A percentile compares a stretch with the other conserved stretches of the same genome.
Evolutionary conservation across 352 stramenopile genomes (phyloP).

Genomic region (Globisporangium spinosum): DNA sequence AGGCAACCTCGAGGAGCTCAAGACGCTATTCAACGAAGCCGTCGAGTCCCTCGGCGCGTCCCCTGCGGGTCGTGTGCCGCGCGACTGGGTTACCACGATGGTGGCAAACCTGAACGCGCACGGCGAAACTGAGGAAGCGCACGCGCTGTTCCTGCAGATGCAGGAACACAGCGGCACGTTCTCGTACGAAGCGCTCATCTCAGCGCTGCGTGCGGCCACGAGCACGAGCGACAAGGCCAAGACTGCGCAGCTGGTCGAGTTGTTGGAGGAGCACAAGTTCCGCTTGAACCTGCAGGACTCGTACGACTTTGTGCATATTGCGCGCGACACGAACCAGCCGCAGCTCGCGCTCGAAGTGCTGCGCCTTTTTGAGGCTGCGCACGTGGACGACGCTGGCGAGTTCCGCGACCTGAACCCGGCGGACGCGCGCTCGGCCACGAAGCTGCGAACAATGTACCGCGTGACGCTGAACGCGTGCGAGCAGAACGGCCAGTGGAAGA

Average conservation of each 20-base stretch:
- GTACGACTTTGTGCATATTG: constrained; percentile 55
- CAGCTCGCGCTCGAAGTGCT: constrained; percentile 41
- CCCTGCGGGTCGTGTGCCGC: constrained; percentile 30
- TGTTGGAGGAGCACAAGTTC: constrained; percentile 46
- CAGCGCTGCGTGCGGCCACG: constrained; percentile 38
- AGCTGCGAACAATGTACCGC: constrained; percentile 56
- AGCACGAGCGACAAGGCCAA: constrained; percentile 22
- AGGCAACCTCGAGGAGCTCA: constrained; percentile 30
- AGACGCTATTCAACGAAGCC: constrained; percentile 46
- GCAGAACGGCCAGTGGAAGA: constrained; percentile 54
- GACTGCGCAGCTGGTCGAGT: constrained; percentile 29
- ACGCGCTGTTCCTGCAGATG: constrained; percentile 39
- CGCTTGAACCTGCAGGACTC: constrained; percentile 33
- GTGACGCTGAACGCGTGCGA: constrained; percentile 47
- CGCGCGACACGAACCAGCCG: constrained; percentile 34
- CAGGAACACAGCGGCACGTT: constrained; percentile 30
- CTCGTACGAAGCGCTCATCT: constrained; percentile 38
- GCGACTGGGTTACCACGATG: constrained; percentile 42
- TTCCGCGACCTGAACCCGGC: constrained; percentile 6
- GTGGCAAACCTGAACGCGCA: constrained; percentile 37
- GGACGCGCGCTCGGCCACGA: constrained; percentile 28
- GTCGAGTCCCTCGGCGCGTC: constrained; percentile 28
- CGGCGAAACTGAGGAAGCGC: constrained; percentile 37
- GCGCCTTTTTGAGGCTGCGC: constrained; percentile 43
- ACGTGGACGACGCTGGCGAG: constrained; percentile 25